Base-by-base conservation (phyloP, 179 eudicot genomes). In the Patellifolia procumbens region DNA sequence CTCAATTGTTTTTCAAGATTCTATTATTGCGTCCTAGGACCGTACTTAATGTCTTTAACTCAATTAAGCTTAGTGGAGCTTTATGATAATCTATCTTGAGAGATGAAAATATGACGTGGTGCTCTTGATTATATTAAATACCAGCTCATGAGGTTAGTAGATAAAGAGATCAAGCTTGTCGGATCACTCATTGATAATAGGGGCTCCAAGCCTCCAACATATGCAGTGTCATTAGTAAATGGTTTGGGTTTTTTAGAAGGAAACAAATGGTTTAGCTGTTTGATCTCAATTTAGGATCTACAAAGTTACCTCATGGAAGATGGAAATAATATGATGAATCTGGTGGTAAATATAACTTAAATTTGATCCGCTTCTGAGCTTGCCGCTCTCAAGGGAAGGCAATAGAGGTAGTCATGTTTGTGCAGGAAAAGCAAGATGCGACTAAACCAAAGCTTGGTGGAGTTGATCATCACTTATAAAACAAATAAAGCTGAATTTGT, bases 381-480 rank as follows among this genome's bases (percentile, higher is more conserved):
- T 35, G 28, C 71, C 63, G 16, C 52, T 65, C 51, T 61, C 61
- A 43, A 28, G 31, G 20, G 24, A 29, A 19, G 55, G 51, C 48
- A 17, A 16, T 64, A 15, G 37, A 32, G 52, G 34, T 17, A 15
- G 35, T 70, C 37, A 32, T 68, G 68, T 56, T 77, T 20, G 31
- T 70, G 46, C 67, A 63, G 26, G 28, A 32, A 26, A 43, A 1
- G 37, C 8, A 15, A 6, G 26, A 39, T 42, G 56, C 35, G 19
- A 20, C 68, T 22, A 51, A 29, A 46, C 19, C 73, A 46, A 4
- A 28, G 48, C 32, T 69, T 37, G 11, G 7, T 35, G 31, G 1
- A 56, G 29, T 17, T 67, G 63, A 29, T 53, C 53, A 26, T 66
- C 19, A 53, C 22, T 37, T 31, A 76, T 70, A 24, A 64, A 65